Percentiles rank a stretch among this genome's conserved stretches.
Conservation (phyloP, 73 alveolate species). For the Paramecium tetraurelia region DNA sequence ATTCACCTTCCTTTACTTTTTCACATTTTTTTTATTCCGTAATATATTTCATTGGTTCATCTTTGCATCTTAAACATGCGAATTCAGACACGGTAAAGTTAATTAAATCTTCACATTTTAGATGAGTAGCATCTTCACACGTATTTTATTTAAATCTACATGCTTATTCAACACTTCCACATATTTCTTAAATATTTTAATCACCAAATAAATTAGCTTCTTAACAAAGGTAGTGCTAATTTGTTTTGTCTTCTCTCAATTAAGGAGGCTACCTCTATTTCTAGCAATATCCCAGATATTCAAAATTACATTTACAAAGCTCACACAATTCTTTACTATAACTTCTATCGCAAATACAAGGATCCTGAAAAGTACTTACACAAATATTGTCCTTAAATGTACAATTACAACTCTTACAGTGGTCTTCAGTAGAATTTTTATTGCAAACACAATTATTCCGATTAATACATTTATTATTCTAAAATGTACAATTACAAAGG, state of each 20-base stretch:
- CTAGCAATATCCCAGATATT: background rate
- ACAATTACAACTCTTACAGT: background rate
- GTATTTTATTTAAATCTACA: background rate
- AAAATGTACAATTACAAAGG: background rate
- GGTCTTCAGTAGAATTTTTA: no score
- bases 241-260: background rate
- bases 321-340: background rate
- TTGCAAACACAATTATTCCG: no score
- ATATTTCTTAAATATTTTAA: background rate
- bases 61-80: background rate
- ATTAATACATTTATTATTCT: no score
- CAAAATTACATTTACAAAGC: background rate
- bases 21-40: background rate
- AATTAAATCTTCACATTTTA: background rate
- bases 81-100: background rate
- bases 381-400: background rate
- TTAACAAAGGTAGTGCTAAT: background rate
- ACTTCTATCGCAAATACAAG: background rate
- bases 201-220: background rate
- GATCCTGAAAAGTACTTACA: no score
- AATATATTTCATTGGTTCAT: background rate
- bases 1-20: background rate
- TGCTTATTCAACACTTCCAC: background rate
- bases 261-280: background rate
- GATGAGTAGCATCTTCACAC: background rate